Evolutionary conservation across 1,284 basidiomycete species (phyloP), one percentile per base, ranked within the genome.

Genomic region (Somion occarium): DNA sequence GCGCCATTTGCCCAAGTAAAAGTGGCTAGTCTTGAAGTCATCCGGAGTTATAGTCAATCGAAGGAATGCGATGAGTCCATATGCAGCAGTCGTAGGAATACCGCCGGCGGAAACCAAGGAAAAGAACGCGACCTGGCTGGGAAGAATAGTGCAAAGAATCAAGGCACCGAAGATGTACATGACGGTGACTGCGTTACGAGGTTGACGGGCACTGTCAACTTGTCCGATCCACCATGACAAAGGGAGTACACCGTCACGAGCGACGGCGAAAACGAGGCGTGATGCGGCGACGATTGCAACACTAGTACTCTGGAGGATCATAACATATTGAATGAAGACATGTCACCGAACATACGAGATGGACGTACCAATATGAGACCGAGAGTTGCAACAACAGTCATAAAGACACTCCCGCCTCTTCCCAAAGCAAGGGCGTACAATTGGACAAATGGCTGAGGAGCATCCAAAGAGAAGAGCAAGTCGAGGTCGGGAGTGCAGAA

Each of bases 361-460:
- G 23, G 20, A 49, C 81, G 22, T 55, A 90, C 89, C 66, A 92
- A 70, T 49, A 91, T 83, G 18, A 93, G 75, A 11, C 91, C 91
- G 26, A 93, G 53, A 24, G 82, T 76, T 0, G 91, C 90, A 50
- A 94, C 75, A 34, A 82, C 68, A 1, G 89, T 92, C 91, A 93
- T 93, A 64, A 93, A 86, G 38, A 88, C 74, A 55, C 87, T 85
- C 0, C 81, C 82, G 13, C 82, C 82, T 60, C 79, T 83, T 5
- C 91, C 91, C 5, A 93, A 70, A 0, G 91, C 89, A 53, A 91
- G 67, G 0, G 84, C 84, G 63, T 93, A 93, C 12, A 93, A 74
- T 57, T 85, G 84, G 5, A 93, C 91, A 59, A 93, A 94, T 1
- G 91, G 91, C 61, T 94, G 91, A 0, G 91, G 91, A 0, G 91